Evolutionary conservation across 2,329 filamentous ascomycete genomes (phyloP), one percentile per base, ranked within the genome.

Genomic region (Xylaria sp.): DNA sequence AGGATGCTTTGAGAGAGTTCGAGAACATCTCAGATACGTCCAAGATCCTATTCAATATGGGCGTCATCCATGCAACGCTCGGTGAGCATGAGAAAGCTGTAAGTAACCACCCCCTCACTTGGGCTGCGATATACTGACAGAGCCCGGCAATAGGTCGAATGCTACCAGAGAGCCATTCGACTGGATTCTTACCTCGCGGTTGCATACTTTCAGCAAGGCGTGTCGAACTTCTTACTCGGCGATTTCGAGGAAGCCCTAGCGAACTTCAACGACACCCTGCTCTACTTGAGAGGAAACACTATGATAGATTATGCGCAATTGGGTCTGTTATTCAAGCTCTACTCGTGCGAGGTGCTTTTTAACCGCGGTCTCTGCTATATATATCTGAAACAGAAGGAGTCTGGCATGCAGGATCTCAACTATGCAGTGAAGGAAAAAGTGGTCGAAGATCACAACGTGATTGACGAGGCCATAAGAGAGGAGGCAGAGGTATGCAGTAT

Each of bases 301-400:
- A 92, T 95, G 80, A 99, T 99, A 78, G 94, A 99, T 78, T 99
- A 99, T 77, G 92, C 96, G 64, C 95, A 99, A 77, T 79, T 99
- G 51, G 95, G 95, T 19, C 85, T 99, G 46, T 90, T 96, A 62
- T 99, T 98, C 82, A 97, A 96, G 77, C 83, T 99, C 11, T 98
- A 94, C 78, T 97, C 95, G 1, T 99, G 95, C 79, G 95, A 99
- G 74, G 94, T 97, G 2, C 83, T 99, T 25, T 99, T 99, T 83
- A 99, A 99, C 77, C 89, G 95, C 56, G 95, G 95, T 62, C 83
- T 99, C 61, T 98, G 95, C 80, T 98, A 97, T 79, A 96, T 98
- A 72, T 98, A 98, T 75, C 84, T 98, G 31, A 92, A 96, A 74
- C 92, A 98, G 77, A 91, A 90, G 77, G 92, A 96, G 12, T 87